Evolutionary conservation across 2,329 filamentous ascomycete genomes (phyloP).

Genomic region (Fonsecaea erecta): DNA sequence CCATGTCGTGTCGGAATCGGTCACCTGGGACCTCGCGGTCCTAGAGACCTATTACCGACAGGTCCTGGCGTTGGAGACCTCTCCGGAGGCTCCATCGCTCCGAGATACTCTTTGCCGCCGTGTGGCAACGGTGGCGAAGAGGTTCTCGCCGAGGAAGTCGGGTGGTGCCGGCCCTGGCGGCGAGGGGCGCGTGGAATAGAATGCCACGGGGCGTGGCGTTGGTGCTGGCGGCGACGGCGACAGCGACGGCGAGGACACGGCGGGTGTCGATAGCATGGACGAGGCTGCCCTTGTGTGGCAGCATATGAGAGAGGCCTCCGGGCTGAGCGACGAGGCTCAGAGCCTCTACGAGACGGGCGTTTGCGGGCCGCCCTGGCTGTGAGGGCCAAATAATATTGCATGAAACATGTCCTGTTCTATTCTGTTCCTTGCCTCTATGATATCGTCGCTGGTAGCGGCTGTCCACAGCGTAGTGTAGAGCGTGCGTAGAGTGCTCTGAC

Average conservation of each 20-base stretch:
- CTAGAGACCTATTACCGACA: constrained; percentile 21
- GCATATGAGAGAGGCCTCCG: constrained; percentile 24
- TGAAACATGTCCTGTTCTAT: constrained; percentile 1
- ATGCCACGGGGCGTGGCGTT: not conserved
- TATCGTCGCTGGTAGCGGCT: not conserved
- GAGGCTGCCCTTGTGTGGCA: constrained; percentile 24
- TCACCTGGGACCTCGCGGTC: constrained; percentile 11
- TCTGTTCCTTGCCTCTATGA: not conserved
- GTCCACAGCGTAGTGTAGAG: not conserved
- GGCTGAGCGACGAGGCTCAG: constrained; percentile 24
- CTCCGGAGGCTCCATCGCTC: not conserved
- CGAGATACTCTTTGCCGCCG: constrained; percentile 5
- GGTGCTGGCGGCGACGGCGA: not conserved
- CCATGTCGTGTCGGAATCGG: constrained; percentile 1
- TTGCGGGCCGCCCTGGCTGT: constrained; percentile 29
- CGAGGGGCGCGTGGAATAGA: constrained; percentile 7
- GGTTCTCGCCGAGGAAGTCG: constrained; percentile 18
- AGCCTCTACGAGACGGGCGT: constrained; percentile 17
- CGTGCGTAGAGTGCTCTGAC: no score
- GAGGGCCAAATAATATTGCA: not conserved
- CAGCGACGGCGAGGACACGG: not conserved
- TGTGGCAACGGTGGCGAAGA: constrained; percentile 16
- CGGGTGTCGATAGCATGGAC: constrained; percentile 14
- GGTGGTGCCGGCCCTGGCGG: not conserved
- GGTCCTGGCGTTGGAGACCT: not conserved